These are phyloP conservation scores for Scenedesmus sp. DNA, from an alignment of 163 green algal species.

Conservation along the genomic window DNA sequence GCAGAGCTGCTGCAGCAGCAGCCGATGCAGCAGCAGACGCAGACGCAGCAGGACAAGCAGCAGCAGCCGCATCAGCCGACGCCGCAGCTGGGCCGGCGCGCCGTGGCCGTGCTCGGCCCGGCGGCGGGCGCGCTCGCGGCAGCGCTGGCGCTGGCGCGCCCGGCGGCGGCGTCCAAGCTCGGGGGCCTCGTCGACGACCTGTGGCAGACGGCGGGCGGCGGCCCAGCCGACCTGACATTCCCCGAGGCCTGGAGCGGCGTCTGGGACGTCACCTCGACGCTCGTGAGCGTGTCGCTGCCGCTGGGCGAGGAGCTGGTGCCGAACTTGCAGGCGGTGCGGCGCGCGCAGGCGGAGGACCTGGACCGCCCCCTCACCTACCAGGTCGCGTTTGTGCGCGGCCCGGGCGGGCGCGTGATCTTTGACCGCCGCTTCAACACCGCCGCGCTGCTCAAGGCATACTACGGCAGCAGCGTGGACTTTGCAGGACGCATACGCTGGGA, in stretches of 20 bases:
- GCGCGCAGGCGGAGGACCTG: conserved; percentile 67
- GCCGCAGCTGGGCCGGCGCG: not conserved
- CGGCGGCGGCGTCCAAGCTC: conserved; percentile 17
- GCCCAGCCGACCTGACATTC: conserved; percentile 73
- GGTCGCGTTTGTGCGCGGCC: conserved; percentile 63
- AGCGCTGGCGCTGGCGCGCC: conserved; percentile 3
- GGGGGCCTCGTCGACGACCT: conserved; percentile 10
- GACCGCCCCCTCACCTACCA: conserved; percentile 57
- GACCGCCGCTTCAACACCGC: conserved; percentile 79
- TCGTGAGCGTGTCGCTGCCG: conserved; percentile 69
- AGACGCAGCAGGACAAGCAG: not conserved
- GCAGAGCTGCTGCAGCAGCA: conserved; percentile 1
- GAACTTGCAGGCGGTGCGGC: conserved; percentile 63
- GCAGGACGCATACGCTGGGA: conserved; percentile 67
- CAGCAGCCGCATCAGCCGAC: not conserved
- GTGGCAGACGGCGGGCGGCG: conserved; percentile 63
- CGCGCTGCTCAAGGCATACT: conserved; percentile 68
- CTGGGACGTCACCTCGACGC: conserved; percentile 72
- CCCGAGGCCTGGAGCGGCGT: conserved; percentile 55
- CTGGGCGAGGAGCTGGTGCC: conserved; percentile 68
- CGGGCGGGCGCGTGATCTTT: conserved; percentile 59
- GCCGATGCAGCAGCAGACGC: not conserved
- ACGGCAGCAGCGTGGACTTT: conserved; percentile 43
- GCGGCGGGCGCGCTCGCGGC: conserved; percentile 3
- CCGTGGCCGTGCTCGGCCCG: not conserved